Evolutionary conservation across 106 monocot genomes (phyloP).

Genomic region (Chionographis japonica): DNA sequence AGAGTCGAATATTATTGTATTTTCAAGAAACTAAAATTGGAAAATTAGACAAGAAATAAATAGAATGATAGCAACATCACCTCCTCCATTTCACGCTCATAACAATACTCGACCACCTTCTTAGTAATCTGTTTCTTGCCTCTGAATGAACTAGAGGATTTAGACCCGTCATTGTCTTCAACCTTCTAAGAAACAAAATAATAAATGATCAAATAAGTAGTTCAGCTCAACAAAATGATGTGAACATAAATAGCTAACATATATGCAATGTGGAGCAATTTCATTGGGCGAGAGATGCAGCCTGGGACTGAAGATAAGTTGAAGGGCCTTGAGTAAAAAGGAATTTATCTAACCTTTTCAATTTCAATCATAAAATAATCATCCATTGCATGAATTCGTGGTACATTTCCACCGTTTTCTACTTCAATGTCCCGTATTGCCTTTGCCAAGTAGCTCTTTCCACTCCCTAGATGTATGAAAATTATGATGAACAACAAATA

Average conservation of each 20-base stretch:
- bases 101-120: conserved; percentile 93
- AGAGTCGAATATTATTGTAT: neutral
- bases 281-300: neutral
- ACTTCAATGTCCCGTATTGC: conserved; percentile 86
- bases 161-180: conserved; percentile 73
- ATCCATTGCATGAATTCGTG: conserved; percentile 97
- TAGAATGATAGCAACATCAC: conserved; percentile 20
- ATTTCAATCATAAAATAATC: conserved; percentile 99
- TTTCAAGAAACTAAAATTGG: neutral
- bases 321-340: neutral
- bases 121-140: conserved; percentile 66
- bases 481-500: neutral
- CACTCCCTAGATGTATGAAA: conserved; percentile 60
- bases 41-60: neutral
- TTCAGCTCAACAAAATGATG: neutral
- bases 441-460: conserved; percentile 96
- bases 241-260: neutral
- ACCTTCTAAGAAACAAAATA: conserved; percentile 26
- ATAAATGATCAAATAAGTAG: neutral
- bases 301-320: neutral
- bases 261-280: neutral
- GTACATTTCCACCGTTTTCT: conserved; percentile 85
- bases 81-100: conserved; percentile 99
- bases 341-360: conserved; percentile 62
- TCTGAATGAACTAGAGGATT: conserved; percentile 47